A percentile compares a stretch with the other conserved stretches of the same genome.
Evolutionary conservation across 2,329 filamentous ascomycete genomes (phyloP).

Genomic region (Penicillium capsulatum): DNA sequence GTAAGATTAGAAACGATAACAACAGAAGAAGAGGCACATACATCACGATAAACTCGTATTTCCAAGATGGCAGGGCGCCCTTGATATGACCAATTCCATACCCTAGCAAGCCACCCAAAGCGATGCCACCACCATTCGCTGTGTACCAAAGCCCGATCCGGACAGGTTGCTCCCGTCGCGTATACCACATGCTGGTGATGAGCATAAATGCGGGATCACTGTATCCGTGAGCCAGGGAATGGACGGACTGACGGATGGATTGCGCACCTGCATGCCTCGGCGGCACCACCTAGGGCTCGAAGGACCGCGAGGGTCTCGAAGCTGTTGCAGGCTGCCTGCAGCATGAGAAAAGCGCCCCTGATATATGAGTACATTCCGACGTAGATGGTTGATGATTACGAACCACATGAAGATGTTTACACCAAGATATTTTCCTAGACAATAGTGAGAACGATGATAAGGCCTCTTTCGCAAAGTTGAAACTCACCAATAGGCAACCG

Average conservation of each 20-base stretch:
- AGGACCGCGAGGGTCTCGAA: slow-evolving; percentile 55
- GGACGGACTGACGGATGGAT: too few species aligned
- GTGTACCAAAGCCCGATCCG: slow-evolving; percentile 59
- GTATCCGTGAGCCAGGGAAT: too few species aligned
- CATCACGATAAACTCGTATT: slow-evolving; percentile 66
- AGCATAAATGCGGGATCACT: slow-evolving; percentile 60
- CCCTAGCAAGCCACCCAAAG: slow-evolving; percentile 54
- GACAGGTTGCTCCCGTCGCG: slow-evolving; percentile 58
- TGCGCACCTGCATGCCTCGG: slow-evolving; percentile 47
- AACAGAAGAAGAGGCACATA: slow-evolving; percentile 13
- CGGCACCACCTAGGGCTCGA: slow-evolving; percentile 54
- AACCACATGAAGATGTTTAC: slow-evolving; percentile 57
- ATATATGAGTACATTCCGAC: not conserved
- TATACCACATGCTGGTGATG: slow-evolving; percentile 64
- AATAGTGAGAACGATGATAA: not conserved
- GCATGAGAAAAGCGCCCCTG: slow-evolving; percentile 49
- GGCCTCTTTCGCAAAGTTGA: too few species aligned
- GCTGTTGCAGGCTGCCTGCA: slow-evolving; percentile 52
- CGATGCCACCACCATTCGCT: slow-evolving; percentile 57
- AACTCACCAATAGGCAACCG: slow-evolving; percentile 47
- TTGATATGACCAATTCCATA: slow-evolving; percentile 60
- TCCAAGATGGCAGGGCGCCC: slow-evolving; percentile 57
- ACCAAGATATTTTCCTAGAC: slow-evolving; percentile 50
- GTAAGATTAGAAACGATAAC: slow-evolving; percentile 1
- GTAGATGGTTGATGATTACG: not conserved